phyloP scores from a whole-genome alignment of 2,329 filamentous ascomycete genomes.

The Phyllosticta citrichinensis region DNA sequence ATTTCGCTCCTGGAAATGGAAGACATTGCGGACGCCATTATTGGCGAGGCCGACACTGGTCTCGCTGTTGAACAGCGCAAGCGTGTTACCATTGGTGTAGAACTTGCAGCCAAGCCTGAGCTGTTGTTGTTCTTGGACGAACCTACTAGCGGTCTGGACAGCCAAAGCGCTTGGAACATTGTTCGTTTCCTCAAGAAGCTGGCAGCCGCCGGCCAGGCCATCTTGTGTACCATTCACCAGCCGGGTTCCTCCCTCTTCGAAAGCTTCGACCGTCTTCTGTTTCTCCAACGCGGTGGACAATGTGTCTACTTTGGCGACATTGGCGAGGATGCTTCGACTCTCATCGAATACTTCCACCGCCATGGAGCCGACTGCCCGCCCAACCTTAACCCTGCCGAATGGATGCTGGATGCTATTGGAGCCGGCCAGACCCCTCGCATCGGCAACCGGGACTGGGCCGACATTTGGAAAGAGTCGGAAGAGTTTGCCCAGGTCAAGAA shows the following conservation, averaged over 20 bases:
- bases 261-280: constrained; percentile 73
- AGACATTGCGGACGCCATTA: constrained; percentile 55
- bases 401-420: constrained; percentile 78
- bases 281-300: constrained; percentile 67
- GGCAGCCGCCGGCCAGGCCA: constrained; percentile 71
- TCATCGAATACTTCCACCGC: constrained; percentile 49
- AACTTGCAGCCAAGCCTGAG: constrained; percentile 56
- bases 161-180: constrained; percentile 65
- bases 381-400: constrained; percentile 54
- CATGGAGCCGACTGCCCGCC: constrained; percentile 50
- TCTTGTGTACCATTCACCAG: constrained; percentile 86
- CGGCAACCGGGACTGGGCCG: constrained; percentile 67
- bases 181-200: constrained; percentile 70
- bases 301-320: constrained; percentile 84
- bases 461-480: constrained; percentile 65
- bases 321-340: constrained; percentile 58
- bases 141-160: constrained; percentile 65
- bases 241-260: constrained; percentile 80
- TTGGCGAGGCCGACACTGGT: constrained; percentile 50
- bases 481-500: constrained; percentile 59
- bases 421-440: constrained; percentile 63
- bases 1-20: constrained; percentile 57
- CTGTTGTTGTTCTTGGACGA: constrained; percentile 71
- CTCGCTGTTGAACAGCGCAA: constrained; percentile 59
- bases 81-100: constrained; percentile 53